These are phyloP conservation scores for Haplosporangium sp. DNA, from an alignment of 371 early-diverging fungal genomes.

Conservation along the genomic window DNA sequence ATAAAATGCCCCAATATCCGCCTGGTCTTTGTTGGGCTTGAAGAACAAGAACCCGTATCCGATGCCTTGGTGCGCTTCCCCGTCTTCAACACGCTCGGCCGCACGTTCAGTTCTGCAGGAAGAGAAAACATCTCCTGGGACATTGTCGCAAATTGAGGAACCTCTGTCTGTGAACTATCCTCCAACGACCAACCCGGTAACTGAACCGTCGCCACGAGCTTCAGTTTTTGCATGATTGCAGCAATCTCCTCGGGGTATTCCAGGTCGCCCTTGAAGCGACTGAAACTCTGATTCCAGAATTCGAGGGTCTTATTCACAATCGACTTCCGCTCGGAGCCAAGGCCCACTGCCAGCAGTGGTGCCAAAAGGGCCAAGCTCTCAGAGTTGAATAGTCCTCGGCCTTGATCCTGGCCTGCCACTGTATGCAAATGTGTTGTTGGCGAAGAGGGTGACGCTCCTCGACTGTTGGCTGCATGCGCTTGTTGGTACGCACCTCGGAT, in stretches of 20 bases:
- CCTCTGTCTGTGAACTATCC: conserved; percentile 27
- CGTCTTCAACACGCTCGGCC: conserved; percentile 11
- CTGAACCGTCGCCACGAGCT: conserved; percentile 21
- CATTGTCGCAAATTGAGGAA: conserved; percentile 24
- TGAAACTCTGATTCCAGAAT: conserved; percentile 40
- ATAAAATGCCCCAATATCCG: background rate
- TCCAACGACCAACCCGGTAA: conserved; percentile 36
- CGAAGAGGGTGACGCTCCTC: conserved; percentile 2
- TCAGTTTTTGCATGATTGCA: conserved; percentile 16
- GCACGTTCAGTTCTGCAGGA: conserved; percentile 22
- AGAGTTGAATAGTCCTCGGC: conserved; percentile 1
- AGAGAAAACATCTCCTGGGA: conserved; percentile 38
- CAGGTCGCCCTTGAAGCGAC: conserved; percentile 5
- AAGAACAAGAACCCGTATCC: background rate
- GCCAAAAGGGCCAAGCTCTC: conserved; percentile 6
- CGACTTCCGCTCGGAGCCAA: conserved; percentile 22
- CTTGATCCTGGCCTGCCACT: background rate
- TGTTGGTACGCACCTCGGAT: conserved; percentile 27
- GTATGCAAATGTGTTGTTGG: background rate
- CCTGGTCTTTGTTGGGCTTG: background rate
- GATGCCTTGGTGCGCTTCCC: conserved; percentile 15
- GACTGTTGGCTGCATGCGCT: background rate
- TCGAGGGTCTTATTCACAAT: conserved; percentile 35
- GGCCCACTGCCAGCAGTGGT: conserved; percentile 18
- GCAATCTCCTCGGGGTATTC: conserved; percentile 28